Percentiles rank a stretch among this genome's conserved stretches.
These are phyloP conservation scores for Lactarius sanguifluus DNA, from an alignment of 768 basidiomycete species.

Conservation along the genomic window DNA sequence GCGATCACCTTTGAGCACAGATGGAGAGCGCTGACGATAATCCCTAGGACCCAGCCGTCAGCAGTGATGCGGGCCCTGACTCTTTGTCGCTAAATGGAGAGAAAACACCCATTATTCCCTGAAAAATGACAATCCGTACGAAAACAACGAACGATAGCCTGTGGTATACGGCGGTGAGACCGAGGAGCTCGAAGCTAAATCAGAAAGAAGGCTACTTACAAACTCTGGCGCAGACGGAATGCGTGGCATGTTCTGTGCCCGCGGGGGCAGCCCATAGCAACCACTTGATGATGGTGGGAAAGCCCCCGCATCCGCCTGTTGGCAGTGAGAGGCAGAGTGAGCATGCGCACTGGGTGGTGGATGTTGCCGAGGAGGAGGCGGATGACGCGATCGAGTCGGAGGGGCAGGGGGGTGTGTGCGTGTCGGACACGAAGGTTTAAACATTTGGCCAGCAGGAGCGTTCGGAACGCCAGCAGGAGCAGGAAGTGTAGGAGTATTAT, in stretches of 20 bases:
- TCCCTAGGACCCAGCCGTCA: constrained; percentile 38
- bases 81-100: constrained; percentile 29
- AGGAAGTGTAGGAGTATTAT: neutral
- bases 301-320: neutral
- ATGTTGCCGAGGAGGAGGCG: neutral
- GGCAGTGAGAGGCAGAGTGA: neutral
- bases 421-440: neutral
- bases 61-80: constrained; percentile 36
- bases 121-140: neutral
- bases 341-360: neutral
- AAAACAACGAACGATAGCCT: constrained; percentile 15
- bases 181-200: neutral
- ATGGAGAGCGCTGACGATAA: constrained; percentile 33
- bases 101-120: neutral
- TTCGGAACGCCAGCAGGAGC: neutral
- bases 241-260: neutral
- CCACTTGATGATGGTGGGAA: neutral
- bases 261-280: neutral
- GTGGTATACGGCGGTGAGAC: neutral
- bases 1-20: constrained; percentile 27
- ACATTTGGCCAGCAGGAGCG: neutral
- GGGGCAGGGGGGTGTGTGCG: neutral
- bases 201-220: neutral
- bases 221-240: neutral
- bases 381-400: neutral